Evolutionary conservation across 768 basidiomycete species (phyloP), one percentile per base, ranked within the genome.

Genomic region (Lepiota brunneoincarnata): DNA sequence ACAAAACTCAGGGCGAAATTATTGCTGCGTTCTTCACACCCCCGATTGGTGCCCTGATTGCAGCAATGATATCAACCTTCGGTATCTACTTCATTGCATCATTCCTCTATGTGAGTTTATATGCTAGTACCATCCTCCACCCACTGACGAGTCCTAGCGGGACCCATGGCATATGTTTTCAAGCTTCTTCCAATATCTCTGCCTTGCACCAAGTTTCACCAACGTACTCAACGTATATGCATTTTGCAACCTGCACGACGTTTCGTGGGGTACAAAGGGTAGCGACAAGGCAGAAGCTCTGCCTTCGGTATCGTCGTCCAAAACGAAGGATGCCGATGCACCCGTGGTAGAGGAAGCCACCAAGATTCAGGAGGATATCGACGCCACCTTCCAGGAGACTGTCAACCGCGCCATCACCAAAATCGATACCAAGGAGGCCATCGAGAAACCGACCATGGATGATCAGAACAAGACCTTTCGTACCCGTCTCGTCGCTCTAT

Each of bases 141-240:
- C 20, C 56, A 12, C 24, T 52, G 1, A 21, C 46, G 18, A 52
- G 6, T 21, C 45, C 17, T 10, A 93, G 89, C 86, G 91, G 58
- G 95, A 98, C 70, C 95, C 95, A 4, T 98, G 95, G 95, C 95
- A 98, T 71, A 89, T 98, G 86, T 86, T 95, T 71, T 91, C 91
- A 21, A 93, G 91, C 61, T 93, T 97, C 79, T 73, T 87, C 61
- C 95, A 95, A 67, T 96, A 95, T 66, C 74, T 96, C 46, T 86
- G 86, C 63, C 70, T 98, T 54, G 96, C 96, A 10, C 91, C 92
- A 1, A 91, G 89, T 61, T 96, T 96, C 74, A 94, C 88, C 34
- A 98, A 97, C 67, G 87, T 98, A 41, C 80, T 96, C 62, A 96
- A 96, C 70, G 91, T 95, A 35, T 98, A 98, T 67, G 94, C 95